Conservation (phyloP, 2,329 filamentous ascomycete genomes). For the Neonectria neomacrospora region DNA sequence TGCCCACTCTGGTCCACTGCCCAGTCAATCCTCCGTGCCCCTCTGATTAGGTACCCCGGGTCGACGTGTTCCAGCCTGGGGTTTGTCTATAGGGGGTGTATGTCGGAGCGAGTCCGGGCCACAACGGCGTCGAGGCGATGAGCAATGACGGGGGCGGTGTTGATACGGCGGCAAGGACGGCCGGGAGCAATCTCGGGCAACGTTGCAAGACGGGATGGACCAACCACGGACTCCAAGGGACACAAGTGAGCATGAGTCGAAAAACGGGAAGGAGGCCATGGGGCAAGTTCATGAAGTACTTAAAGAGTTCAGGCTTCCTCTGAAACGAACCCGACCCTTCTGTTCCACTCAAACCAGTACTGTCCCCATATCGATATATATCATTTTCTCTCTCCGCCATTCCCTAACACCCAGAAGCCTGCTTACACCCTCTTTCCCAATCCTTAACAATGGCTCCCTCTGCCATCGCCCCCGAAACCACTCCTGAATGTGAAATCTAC, state of each 20-base stretch:
- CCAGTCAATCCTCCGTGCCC: constrained; percentile 28
- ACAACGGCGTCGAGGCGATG: constrained; percentile 28
- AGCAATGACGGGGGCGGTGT: constrained; percentile 39
- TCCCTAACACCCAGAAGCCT: constrained; percentile 17
- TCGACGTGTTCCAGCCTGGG: constrained; percentile 26
- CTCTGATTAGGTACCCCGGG: constrained; percentile 26
- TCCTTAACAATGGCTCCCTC: constrained; percentile 50
- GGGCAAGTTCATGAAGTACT: constrained; percentile 26
- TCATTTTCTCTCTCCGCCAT: neutral
- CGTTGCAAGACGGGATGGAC: constrained; percentile 24
- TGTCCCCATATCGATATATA: constrained; percentile 7
- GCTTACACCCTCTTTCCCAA: constrained; percentile 6
- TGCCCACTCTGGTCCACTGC: constrained; percentile 30
- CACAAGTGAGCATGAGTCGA: constrained; percentile 4
- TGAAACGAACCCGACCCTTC: constrained; percentile 4
- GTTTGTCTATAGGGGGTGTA: neutral
- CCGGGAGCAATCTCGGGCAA: constrained; percentile 19
- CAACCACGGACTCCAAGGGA: constrained; percentile 7
- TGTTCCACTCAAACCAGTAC: constrained; percentile 9
- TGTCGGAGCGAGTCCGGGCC: constrained; percentile 27
- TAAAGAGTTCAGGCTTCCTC: constrained; percentile 32
- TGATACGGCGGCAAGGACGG: constrained; percentile 31
- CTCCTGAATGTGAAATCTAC: constrained; percentile 46
- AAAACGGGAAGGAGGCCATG: neutral
- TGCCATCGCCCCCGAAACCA: constrained; percentile 50